These are phyloP conservation scores for Trypanosoma lewisi DNA, from an alignment of 208 protist species.

Conservation along the genomic window DNA sequence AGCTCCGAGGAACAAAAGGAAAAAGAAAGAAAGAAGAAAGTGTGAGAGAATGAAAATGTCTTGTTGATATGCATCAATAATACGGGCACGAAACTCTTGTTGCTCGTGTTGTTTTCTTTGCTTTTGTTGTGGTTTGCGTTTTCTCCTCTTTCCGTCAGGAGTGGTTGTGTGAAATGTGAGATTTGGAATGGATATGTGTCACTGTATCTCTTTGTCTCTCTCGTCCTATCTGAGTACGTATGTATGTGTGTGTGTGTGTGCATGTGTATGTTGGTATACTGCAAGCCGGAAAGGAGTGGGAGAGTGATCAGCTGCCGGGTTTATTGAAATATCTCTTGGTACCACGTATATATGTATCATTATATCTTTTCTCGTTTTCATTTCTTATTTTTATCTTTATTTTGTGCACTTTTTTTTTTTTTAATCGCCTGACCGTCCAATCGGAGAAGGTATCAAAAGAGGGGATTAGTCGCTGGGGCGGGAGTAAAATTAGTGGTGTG, in stretches of 20 bases:
- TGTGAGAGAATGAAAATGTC: not conserved
- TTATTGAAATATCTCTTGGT: no score
- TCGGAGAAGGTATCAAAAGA: not conserved
- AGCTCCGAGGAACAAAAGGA: not conserved
- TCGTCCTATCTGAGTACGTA: slow-evolving; percentile 18
- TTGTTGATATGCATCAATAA: no score
- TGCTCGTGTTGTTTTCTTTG: no score
- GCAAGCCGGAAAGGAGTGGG: not conserved
- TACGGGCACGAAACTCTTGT: no score
- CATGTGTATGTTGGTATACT: not conserved
- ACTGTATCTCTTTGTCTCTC: slow-evolving; percentile 12
- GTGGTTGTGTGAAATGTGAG: no score
- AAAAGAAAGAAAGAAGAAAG: slow-evolving; percentile 1
- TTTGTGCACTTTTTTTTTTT: not conserved
- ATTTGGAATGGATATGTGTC: not conserved
- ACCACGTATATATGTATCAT: not conserved
- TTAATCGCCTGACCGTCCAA: not conserved
- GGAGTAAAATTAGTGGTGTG: slow-evolving; percentile 2
- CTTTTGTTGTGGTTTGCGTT: slow-evolving; percentile 14
- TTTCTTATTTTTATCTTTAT: slow-evolving; percentile 1
- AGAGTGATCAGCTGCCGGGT: no score
- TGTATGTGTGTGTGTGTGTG: slow-evolving; percentile 1
- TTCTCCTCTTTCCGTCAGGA: no score
- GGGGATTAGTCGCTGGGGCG: not conserved
- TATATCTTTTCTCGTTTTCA: not conserved